These are phyloP conservation scores for Chalciporus sp. DNA, from an alignment of 1,284 basidiomycete genomes.

Conservation along the genomic window DNA sequence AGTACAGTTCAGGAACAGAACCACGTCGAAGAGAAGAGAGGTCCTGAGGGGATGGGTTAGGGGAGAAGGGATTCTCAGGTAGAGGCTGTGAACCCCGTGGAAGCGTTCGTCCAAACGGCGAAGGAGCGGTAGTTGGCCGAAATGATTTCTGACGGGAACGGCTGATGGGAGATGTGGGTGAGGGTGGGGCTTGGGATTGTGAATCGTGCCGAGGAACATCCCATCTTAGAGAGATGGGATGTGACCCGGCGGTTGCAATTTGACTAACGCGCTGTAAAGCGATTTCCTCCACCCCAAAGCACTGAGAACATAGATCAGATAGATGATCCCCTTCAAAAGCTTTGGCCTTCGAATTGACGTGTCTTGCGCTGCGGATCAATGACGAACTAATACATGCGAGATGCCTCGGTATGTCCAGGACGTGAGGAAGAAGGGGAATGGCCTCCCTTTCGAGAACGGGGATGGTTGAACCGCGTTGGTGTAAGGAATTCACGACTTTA, in stretches of 20 bases:
- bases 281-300: conserved; percentile 33
- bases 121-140: conserved; percentile 18
- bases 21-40: conserved; percentile 27
- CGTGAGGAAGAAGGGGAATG: conserved; percentile 66
- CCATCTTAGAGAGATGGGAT: conserved; percentile 17
- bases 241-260: conserved; percentile 16
- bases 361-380: conserved; percentile 60
- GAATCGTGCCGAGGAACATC: conserved; percentile 13
- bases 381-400: conserved; percentile 74
- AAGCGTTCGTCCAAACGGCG: conserved; percentile 9
- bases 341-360: conserved; percentile 38
- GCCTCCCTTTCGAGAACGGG: conserved; percentile 65
- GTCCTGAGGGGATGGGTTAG: conserved; percentile 5
- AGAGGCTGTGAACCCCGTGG: neutral
- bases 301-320: conserved; percentile 32
- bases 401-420: conserved; percentile 72
- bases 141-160: conserved; percentile 5
- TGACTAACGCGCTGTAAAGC: conserved; percentile 32
- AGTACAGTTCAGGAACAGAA: conserved; percentile 33
- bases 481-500: conserved; percentile 56
- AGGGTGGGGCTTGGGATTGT: conserved; percentile 17
- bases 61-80: neutral
- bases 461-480: conserved; percentile 53
- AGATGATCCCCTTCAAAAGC: conserved; percentile 28
- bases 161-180: conserved; percentile 26